A percentile compares a stretch with the other conserved stretches of the same genome.
These are phyloP conservation scores for Cystofilobasidium ferigula DNA, from an alignment of 768 basidiomycete genomes.

Conservation along the genomic window DNA sequence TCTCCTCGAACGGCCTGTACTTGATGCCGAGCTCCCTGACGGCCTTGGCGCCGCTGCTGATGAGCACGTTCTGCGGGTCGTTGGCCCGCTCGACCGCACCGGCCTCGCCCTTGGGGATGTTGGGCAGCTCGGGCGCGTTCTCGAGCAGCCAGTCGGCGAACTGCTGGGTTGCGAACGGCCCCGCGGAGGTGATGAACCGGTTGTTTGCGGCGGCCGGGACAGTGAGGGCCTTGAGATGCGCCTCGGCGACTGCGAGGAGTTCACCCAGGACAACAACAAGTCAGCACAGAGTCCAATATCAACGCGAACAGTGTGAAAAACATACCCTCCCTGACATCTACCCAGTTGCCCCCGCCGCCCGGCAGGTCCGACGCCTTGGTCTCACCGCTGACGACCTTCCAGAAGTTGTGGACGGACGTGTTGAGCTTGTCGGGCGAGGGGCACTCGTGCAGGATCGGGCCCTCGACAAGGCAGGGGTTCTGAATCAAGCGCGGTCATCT, in stretches of 20 bases:
- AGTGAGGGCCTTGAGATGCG: conserved; percentile 48
- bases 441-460: conserved; percentile 39
- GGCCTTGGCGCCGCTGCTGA: conserved; percentile 12
- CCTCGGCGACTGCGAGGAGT: conserved; percentile 42
- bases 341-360: conserved; percentile 27
- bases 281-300: no score
- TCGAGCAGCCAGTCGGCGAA: conserved; percentile 12
- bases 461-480: not conserved
- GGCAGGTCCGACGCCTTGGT: conserved; percentile 27
- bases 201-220: conserved; percentile 49
- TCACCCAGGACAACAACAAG: no score
- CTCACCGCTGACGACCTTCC: conserved; percentile 26
- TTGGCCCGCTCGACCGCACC: conserved; percentile 16
- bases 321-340: conserved; percentile 40
- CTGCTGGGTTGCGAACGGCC: conserved; percentile 28
- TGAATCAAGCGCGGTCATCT: no score
- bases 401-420: conserved; percentile 35
- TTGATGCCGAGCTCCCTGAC: conserved; percentile 18
- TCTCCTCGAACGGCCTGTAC: conserved; percentile 19
- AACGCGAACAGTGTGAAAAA: not conserved
- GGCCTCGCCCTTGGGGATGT: conserved; percentile 11
- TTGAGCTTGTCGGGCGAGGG: conserved; percentile 40
- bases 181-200: conserved; percentile 47
- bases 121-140: not conserved
- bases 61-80: conserved; percentile 4